Conservation (phyloP, 192 early-diverging fungal genomes). For the Allomyces macrogynus region DNA sequence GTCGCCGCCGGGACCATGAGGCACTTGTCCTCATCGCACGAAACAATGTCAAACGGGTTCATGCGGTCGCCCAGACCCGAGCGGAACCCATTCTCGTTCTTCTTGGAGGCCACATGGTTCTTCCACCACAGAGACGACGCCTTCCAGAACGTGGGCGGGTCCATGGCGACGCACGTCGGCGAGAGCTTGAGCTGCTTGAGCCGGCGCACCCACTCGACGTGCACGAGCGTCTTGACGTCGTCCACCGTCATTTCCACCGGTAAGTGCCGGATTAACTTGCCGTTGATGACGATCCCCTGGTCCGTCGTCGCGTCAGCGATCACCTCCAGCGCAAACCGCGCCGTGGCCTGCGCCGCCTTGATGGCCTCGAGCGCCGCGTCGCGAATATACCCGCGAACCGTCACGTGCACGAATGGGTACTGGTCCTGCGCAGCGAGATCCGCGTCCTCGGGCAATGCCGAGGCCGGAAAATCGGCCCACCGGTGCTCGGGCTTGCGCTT, state of each 20-base stretch:
- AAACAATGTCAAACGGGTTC: conserved; percentile 4
- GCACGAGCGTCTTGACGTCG: background rate
- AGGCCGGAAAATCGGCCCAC: conserved; percentile 7
- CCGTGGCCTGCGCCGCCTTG: no score
- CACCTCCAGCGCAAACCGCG: no score
- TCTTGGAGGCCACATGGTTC: conserved; percentile 5
- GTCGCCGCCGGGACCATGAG: conserved; percentile 2
- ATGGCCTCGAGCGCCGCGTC: no score
- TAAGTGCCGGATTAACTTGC: no score
- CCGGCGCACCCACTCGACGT: no score
- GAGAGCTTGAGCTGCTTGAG: no score
- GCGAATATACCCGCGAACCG: no score
- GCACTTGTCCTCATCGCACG: conserved; percentile 6
- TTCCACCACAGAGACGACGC: conserved; percentile 9
- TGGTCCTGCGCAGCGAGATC: conserved; percentile 22
- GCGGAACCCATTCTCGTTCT: conserved; percentile 7
- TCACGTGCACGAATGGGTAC: background rate
- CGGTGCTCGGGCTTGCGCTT: conserved; percentile 18
- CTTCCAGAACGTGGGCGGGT: conserved; percentile 4
- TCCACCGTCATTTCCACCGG: background rate
- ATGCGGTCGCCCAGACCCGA: conserved; percentile 8
- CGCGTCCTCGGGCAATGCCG: conserved; percentile 27
- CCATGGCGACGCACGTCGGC: conserved; percentile 7
- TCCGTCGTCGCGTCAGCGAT: no score
- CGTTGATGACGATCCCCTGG: no score